phyloP scores from a whole-genome alignment of 2,329 filamentous ascomycete species.

The Lachnellula subtilissima region DNA sequence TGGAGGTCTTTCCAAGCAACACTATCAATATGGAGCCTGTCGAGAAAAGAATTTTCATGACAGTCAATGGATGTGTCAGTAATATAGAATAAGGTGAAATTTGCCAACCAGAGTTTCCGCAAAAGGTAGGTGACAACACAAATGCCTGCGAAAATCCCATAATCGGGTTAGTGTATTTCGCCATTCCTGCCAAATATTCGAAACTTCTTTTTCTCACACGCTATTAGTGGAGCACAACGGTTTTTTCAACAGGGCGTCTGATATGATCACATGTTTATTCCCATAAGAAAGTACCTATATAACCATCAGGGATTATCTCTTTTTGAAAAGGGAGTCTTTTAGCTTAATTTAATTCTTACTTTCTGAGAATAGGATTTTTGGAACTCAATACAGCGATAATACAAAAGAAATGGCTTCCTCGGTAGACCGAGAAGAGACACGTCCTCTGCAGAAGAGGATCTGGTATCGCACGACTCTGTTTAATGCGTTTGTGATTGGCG shows the following conservation, averaged over 20 bases:
- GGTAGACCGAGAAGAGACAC: not conserved
- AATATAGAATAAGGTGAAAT: no score
- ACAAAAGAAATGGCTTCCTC: not conserved
- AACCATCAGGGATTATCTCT: not conserved
- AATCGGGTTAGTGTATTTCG: not conserved
- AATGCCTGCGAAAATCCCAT: not conserved
- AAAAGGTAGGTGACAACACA: not conserved
- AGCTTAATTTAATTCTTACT: not conserved
- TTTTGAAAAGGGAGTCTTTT: not conserved
- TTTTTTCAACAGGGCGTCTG: not conserved
- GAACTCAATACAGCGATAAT: not conserved
- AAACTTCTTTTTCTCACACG: not conserved
- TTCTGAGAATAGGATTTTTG: not conserved
- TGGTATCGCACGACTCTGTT: constrained; percentile 49
- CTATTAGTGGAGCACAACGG: not conserved
- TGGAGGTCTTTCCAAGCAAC: no score
- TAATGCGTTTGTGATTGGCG: constrained; percentile 35
- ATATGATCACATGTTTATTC: not conserved
- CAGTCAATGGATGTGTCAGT: no score
- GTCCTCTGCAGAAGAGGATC: not conserved
- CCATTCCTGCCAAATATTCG: not conserved
- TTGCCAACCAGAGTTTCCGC: not conserved
- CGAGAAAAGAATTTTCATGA: no score
- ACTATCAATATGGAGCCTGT: no score
- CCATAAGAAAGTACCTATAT: not conserved